These are phyloP conservation scores for Moringa oleifera DNA, from an alignment of 345 rosid genomes.

Conservation along the genomic window DNA sequence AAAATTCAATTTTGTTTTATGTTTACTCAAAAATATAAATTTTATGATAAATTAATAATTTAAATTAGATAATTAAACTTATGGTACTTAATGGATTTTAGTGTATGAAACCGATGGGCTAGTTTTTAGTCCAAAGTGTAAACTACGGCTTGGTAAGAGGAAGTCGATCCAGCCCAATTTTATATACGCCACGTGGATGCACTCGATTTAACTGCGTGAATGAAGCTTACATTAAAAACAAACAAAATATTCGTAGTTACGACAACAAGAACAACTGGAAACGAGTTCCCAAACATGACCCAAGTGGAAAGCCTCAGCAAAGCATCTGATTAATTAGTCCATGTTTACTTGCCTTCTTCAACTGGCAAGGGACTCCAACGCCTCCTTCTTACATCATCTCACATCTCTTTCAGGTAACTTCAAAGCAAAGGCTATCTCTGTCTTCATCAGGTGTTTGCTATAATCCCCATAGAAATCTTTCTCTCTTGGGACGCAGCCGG, in stretches of 20 bases:
- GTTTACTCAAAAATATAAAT: too few species aligned
- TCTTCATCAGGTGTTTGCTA: conserved; percentile 6
- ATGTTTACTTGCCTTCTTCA: conserved; percentile 20
- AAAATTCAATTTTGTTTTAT: too few species aligned
- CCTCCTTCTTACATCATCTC: not conserved
- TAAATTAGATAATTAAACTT: too few species aligned
- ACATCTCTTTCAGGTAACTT: conserved; percentile 12
- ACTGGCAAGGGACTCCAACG: conserved; percentile 17
- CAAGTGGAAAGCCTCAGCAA: conserved; percentile 26
- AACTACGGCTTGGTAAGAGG: too few species aligned
- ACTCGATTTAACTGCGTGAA: too few species aligned
- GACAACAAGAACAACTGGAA: not conserved
- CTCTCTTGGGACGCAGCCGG: not conserved
- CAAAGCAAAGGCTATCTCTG: conserved; percentile 18
- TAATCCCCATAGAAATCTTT: conserved; percentile 5
- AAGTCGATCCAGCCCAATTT: too few species aligned
- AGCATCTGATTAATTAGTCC: conserved; percentile 14
- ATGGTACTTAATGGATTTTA: too few species aligned
- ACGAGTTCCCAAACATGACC: not conserved
- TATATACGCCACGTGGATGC: too few species aligned
- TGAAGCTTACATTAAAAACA: not conserved
- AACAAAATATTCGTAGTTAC: too few species aligned
- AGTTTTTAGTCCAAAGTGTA: too few species aligned
- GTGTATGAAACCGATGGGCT: too few species aligned
- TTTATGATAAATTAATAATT: too few species aligned